These are phyloP conservation scores for Leptographium galeiforme DNA, from an alignment of 2,329 filamentous ascomycete species.

Conservation along the genomic window DNA sequence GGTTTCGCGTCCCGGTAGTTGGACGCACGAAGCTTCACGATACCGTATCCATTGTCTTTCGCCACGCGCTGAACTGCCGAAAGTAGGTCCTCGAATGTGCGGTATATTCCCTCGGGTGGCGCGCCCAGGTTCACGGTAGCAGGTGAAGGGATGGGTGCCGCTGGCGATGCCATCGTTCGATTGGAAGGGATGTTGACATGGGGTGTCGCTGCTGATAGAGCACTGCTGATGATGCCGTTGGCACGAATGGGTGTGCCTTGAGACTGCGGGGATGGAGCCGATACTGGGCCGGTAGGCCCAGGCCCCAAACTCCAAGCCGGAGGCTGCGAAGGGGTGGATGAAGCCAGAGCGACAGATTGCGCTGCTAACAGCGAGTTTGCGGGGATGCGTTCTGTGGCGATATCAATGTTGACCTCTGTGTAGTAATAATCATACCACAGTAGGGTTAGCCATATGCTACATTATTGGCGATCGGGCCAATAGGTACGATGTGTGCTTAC, in stretches of 20 bases:
- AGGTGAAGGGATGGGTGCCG: constrained; percentile 19
- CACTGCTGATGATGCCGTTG: constrained; percentile 5
- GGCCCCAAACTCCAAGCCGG: constrained; percentile 11
- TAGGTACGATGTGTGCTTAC: neutral
- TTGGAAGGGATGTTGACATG: constrained; percentile 12
- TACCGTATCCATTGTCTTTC: constrained; percentile 49
- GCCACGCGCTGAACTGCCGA: constrained; percentile 43
- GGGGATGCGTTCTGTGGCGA: neutral
- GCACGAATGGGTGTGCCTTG: constrained; percentile 9
- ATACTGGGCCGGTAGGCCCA: constrained; percentile 2
- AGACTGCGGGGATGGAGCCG: constrained; percentile 4
- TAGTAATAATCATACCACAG: constrained; percentile 1
- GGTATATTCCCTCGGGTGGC: constrained; percentile 47
- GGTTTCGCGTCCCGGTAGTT: constrained; percentile 51
- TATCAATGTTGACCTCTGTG: neutral
- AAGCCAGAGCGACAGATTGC: constrained; percentile 12
- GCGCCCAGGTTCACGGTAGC: constrained; percentile 29
- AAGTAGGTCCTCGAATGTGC: constrained; percentile 45
- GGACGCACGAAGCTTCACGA: constrained; percentile 48
- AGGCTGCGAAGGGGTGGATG: constrained; percentile 10
- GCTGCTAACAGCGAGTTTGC: constrained; percentile 5
- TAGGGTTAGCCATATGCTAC: neutral
- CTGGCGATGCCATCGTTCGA: constrained; percentile 16
- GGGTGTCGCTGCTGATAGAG: neutral
- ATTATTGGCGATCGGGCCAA: neutral